These are phyloP conservation scores for Syncephalis fuscata DNA, from an alignment of 371 early-diverging fungal species.

Conservation along the genomic window DNA sequence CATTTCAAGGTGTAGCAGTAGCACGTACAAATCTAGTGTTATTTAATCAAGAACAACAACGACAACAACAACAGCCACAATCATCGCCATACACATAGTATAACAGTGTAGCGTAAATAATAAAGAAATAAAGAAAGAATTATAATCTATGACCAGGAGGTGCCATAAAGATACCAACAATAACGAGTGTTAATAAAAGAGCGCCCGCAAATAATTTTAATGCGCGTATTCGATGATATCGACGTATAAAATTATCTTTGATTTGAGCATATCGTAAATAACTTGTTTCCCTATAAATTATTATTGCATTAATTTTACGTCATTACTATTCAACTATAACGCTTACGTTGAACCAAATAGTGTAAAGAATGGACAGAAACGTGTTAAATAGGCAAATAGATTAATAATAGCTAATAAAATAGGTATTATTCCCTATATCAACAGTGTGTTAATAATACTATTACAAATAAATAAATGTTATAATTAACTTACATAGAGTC, in stretches of 20 bases:
- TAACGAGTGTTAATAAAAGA: conserved; percentile 1
- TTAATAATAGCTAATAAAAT: conserved; percentile 15
- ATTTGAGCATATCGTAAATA: conserved; percentile 2
- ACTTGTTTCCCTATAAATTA: conserved; percentile 2
- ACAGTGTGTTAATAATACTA: neutral
- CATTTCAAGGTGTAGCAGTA: neutral
- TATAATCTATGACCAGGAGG: conserved; percentile 8
- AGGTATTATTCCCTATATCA: conserved; percentile 14
- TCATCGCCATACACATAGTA: too few species aligned
- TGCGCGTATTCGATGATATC: conserved; percentile 2
- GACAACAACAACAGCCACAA: too few species aligned
- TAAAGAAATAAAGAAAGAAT: too few species aligned
- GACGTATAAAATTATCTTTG: conserved; percentile 4
- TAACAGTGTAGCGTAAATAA: too few species aligned
- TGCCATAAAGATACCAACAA: conserved; percentile 3
- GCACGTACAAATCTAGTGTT: too few species aligned
- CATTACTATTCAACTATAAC: neutral
- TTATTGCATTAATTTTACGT: neutral
- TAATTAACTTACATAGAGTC: conserved; percentile 26
- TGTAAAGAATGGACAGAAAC: conserved; percentile 5
- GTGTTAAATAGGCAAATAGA: conserved; percentile 3
- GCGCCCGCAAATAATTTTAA: neutral
- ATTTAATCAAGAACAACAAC: too few species aligned
- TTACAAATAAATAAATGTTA: neutral
- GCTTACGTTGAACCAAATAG: conserved; percentile 7